Percentiles rank a stretch among this genome's conserved stretches.
These are phyloP conservation scores for Verticillium isaacii DNA, from an alignment of 2,329 filamentous ascomycete species.

Conservation along the genomic window DNA sequence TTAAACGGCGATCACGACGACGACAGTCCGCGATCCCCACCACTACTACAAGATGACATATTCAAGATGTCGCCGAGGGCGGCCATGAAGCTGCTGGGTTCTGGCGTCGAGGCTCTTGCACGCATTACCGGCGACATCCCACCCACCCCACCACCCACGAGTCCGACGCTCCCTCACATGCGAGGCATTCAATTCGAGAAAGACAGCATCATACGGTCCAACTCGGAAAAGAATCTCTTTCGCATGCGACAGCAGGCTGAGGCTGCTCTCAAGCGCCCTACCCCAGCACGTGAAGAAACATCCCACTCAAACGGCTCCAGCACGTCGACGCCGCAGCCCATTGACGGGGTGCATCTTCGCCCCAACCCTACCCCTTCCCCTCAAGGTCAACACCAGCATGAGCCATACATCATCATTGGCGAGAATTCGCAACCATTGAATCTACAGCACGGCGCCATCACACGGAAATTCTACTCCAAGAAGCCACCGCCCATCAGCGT, in stretches of 20 bases:
- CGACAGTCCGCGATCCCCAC: constrained; percentile 19
- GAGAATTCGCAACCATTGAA: constrained; percentile 68
- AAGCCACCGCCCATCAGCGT: constrained; percentile 77
- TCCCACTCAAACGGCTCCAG: not conserved
- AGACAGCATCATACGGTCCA: constrained; percentile 52
- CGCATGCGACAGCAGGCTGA: constrained; percentile 37
- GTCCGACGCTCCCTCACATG: constrained; percentile 61
- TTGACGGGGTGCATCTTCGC: constrained; percentile 52
- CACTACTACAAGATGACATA: constrained; percentile 53
- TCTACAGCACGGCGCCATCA: constrained; percentile 79
- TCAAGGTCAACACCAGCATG: constrained; percentile 19
- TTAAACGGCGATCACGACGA: constrained; percentile 12
- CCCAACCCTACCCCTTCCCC: constrained; percentile 21
- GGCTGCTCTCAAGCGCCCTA: constrained; percentile 3
- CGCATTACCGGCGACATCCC: constrained; percentile 73
- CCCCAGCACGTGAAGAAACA: constrained; percentile 13
- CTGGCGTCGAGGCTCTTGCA: constrained; percentile 66
- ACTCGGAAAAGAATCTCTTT: constrained; percentile 50
- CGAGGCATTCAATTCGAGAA: constrained; percentile 59
- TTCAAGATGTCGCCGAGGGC: constrained; percentile 67
- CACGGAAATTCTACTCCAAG: constrained; percentile 90
- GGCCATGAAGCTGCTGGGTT: constrained; percentile 75
- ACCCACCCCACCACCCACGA: constrained; percentile 67
- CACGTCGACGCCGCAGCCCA: constrained; percentile 22
- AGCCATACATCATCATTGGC: constrained; percentile 59